Percentiles rank a stretch among this genome's conserved stretches.
Evolutionary conservation across 768 basidiomycete species (phyloP).

Genomic region (Lactarius akahatsu): DNA sequence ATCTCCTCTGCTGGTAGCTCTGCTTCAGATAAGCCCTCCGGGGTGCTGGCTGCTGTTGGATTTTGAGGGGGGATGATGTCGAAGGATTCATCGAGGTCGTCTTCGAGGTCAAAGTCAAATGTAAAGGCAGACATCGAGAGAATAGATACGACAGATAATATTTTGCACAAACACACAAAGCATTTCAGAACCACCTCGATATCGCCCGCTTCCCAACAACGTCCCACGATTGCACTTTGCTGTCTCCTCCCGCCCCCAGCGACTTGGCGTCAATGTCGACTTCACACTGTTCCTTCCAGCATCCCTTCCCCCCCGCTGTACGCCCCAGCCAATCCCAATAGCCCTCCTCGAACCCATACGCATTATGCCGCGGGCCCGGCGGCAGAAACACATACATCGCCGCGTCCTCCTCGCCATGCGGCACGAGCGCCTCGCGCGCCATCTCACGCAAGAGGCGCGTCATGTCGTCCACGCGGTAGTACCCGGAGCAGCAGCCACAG

Average conservation of each 20-base stretch:
- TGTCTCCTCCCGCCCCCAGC: not conserved
- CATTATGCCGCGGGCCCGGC: conserved; percentile 17
- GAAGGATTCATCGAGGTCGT: conserved; percentile 36
- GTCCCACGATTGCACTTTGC: conserved; percentile 9
- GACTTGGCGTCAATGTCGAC: conserved; percentile 18
- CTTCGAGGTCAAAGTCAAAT: conserved; percentile 65
- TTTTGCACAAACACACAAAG: not conserved
- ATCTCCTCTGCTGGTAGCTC: conserved; percentile 35
- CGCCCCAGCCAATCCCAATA: conserved; percentile 21
- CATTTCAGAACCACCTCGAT: conserved; percentile 16
- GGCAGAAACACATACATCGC: conserved; percentile 25
- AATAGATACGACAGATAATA: not conserved
- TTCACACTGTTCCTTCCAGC: conserved; percentile 17
- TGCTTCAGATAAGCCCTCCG: not conserved
- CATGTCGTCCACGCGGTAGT: conserved; percentile 27
- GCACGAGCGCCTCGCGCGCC: conserved; percentile 18
- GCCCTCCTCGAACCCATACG: conserved; percentile 23
- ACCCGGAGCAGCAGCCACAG: conserved; percentile 29
- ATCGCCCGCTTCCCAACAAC: conserved; percentile 15
- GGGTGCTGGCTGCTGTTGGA: not conserved
- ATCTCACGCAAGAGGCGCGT: conserved; percentile 26
- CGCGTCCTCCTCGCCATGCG: not conserved
- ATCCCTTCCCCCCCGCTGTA: conserved; percentile 12
- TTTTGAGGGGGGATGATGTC: conserved; percentile 10
- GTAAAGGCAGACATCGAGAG: conserved; percentile 45